Base-by-base conservation (phyloP, 2,329 filamentous ascomycete species). In the Paecilomyces niveus region DNA sequence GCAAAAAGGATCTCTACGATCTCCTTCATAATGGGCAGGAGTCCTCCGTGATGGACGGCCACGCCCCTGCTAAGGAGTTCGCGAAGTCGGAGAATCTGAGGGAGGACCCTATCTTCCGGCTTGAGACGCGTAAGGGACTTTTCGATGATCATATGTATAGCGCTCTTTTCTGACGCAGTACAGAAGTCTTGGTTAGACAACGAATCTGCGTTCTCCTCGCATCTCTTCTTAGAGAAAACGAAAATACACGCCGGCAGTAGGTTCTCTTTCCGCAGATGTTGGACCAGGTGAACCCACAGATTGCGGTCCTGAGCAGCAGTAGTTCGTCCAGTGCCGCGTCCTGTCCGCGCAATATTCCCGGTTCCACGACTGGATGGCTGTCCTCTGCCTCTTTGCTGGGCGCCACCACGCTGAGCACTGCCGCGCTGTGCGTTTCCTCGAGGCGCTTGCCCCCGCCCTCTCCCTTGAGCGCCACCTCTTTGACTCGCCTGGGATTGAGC, bases 191-290 rank as follows among this genome's bases (percentile, higher is more conserved):
- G 88, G 69, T 97, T 97, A 61, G 90, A 93, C 22, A 99, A 80
- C 0, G 94, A 93, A 71, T 97, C 91, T 0, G 94, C 94, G 71
- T 97, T 99, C 70, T 97, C 92, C 73, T 99, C 94, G 68, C 94
- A 97, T 56, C 94, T 83, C 75, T 94, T 96, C 78, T 97, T 99
- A 2, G 94, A 99, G 74, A 99, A 99, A 58, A 99, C 93, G 70
- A 99, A 99, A 64, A 99, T 96, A 72, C 93, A 97, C 8, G 89
- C 91, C 0, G 94, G 94, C 3, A 99, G 83, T 3, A 99, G 81
- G 54, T 85, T 90, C 56, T 92, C 85, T 73, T 96, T 96, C 67
- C 87, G 90, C 57, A 99, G 81, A 74, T 90, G 92, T 68, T 96
- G 90, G 2, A 99, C 92, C 45, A 99, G 83, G 69, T 97, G 90